A percentile compares a stretch with the other conserved stretches of the same genome.
Evolutionary conservation across 352 stramenopile genomes (phyloP).

Genomic region (Phytophthora pinifolia): DNA sequence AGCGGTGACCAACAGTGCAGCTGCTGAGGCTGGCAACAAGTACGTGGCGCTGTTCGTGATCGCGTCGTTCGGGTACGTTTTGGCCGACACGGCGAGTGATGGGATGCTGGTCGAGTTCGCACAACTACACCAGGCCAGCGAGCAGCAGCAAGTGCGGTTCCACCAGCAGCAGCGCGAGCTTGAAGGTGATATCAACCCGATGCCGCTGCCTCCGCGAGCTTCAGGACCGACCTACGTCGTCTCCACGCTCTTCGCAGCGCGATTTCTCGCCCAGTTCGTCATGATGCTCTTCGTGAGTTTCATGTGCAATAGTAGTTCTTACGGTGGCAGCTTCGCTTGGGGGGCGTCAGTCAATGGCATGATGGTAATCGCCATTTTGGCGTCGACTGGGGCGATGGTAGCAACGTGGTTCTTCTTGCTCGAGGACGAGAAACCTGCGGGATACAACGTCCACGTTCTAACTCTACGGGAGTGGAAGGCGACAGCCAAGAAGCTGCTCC

Average conservation of each 20-base stretch:
- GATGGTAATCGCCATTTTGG: conserved; percentile 37
- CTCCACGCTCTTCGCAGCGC: conserved; percentile 37
- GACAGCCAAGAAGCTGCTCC: conserved; percentile 36
- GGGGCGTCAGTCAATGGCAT: conserved; percentile 46
- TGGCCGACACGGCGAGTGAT: conserved; percentile 47
- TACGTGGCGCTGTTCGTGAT: conserved; percentile 59
- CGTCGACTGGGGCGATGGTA: conserved; percentile 19
- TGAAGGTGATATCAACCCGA: conserved; percentile 18
- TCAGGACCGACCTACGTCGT: conserved; percentile 36
- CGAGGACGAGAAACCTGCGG: conserved; percentile 27
- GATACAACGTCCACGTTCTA: conserved; percentile 29
- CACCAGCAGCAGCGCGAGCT: conserved; percentile 26
- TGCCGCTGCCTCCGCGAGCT: conserved; percentile 7
- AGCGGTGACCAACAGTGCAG: conserved; percentile 39
- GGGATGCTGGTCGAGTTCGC: conserved; percentile 50
- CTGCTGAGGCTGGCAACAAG: conserved; percentile 32
- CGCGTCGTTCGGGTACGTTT: conserved; percentile 46
- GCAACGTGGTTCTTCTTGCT: conserved; percentile 42
- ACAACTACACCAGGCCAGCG: conserved; percentile 27
- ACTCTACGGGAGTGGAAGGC: conserved; percentile 15
- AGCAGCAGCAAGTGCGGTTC: conserved; percentile 28
- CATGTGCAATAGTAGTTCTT: conserved; percentile 54
- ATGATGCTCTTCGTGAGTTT: conserved; percentile 48
- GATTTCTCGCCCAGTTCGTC: conserved; percentile 40
- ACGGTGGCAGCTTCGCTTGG: conserved; percentile 57